Percentiles rank a stretch among this genome's conserved stretches.
Conservation (phyloP, 1,284 basidiomycete genomes). For the Trichosporon asahii region DNA sequence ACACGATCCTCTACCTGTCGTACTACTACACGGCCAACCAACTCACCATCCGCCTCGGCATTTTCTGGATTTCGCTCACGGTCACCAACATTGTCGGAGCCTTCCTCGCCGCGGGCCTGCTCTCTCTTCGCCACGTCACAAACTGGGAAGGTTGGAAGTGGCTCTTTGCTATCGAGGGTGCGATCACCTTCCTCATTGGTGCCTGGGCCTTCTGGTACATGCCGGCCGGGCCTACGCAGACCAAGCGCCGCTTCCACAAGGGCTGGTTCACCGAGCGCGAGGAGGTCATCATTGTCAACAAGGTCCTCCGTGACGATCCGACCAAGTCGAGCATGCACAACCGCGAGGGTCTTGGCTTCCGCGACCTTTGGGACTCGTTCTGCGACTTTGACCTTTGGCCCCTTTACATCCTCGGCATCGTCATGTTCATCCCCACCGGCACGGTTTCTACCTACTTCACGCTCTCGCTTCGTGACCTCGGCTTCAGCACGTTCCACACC, state of each 20-base stretch:
- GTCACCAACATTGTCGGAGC: conserved; percentile 38
- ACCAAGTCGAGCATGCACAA: conserved; percentile 53
- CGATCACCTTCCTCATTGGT: conserved; percentile 45
- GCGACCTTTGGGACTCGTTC: conserved; percentile 35
- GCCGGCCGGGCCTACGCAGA: conserved; percentile 47
- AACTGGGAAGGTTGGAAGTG: conserved; percentile 45
- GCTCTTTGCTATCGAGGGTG: conserved; percentile 43
- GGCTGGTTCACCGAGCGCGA: conserved; percentile 54
- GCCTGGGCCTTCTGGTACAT: conserved; percentile 43
- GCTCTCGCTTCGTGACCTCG: conserved; percentile 23
- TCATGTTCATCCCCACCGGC: conserved; percentile 24
- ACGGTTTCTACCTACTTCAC: conserved; percentile 42
- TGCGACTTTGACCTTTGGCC: conserved; percentile 52
- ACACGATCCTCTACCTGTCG: conserved; percentile 49
- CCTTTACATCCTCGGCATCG: conserved; percentile 45
- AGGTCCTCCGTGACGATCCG: conserved; percentile 53
- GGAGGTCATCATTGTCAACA: conserved; percentile 54
- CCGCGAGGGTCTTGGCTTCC: conserved; percentile 45
- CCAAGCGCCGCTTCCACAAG: conserved; percentile 28
- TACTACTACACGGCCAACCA: conserved; percentile 45
- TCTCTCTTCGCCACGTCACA: conserved; percentile 39
- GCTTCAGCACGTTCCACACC: conserved; percentile 48
- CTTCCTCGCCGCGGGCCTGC: conserved; percentile 44
- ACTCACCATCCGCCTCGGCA: conserved; percentile 44
- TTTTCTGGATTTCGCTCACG: conserved; percentile 46